These are phyloP conservation scores for Colletotrichum filicis DNA, from an alignment of 2,329 filamentous ascomycete genomes.

Conservation along the genomic window DNA sequence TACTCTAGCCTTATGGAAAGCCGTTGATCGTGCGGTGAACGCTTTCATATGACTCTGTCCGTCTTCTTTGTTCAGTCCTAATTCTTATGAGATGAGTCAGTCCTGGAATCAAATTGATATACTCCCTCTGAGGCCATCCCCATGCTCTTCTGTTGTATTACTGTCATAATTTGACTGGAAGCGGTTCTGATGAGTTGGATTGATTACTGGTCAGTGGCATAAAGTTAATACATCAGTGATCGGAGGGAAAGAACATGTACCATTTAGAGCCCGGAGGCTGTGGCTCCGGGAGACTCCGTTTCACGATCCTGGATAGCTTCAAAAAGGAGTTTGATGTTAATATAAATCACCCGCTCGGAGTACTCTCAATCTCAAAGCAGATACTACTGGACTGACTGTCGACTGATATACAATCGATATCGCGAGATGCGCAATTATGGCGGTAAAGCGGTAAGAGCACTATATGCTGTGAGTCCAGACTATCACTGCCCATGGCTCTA, in stretches of 20 bases:
- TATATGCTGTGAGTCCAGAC: too few relatives aligned
- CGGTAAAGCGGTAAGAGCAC: too few relatives aligned
- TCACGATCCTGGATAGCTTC: neutral
- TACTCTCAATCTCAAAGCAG: too few relatives aligned
- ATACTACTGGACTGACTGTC: neutral
- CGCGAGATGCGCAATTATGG: neutral
- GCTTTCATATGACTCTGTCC: neutral
- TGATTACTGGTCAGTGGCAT: neutral
- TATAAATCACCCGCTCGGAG: neutral
- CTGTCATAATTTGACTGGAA: neutral
- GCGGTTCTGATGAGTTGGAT: rapidly evolving
- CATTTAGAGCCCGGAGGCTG: neutral
- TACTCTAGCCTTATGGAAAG: too few relatives aligned
- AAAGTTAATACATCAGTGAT: neutral
- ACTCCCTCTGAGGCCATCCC: neutral
- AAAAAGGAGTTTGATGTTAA: neutral
- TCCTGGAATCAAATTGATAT: too few relatives aligned
- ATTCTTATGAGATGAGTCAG: neutral
- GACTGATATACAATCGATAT: neutral
- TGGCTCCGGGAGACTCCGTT: neutral
- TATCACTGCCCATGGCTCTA: neutral
- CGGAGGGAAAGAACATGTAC: neutral
- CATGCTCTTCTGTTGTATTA: neutral
- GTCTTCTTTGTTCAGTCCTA: neutral
- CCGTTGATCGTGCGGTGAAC: neutral